Conservation (phyloP, 352 stramenopile genomes). For the Globisporangium takayamanum region DNA sequence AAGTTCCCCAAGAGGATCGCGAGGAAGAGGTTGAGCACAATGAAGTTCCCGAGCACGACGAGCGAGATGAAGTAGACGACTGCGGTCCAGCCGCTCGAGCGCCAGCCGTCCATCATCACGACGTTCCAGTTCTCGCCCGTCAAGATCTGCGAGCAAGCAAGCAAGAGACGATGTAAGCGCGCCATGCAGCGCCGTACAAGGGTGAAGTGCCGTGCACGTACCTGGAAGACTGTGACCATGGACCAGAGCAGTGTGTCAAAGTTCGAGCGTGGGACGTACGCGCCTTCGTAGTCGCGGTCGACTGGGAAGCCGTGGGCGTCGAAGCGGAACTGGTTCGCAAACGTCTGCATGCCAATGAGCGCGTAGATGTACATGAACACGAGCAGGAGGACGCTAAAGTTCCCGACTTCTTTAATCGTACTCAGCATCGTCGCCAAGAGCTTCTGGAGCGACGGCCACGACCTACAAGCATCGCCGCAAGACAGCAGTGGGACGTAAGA, state of each 20-base stretch:
- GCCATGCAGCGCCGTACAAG: not conserved
- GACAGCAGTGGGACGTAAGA: not conserved
- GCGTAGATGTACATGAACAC: conserved; percentile 94
- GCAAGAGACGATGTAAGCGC: not conserved
- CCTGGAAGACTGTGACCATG: conserved; percentile 66
- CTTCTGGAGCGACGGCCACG: conserved; percentile 89
- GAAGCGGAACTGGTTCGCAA: conserved; percentile 90
- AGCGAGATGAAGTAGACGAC: conserved; percentile 81
- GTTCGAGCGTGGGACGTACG: conserved; percentile 46
- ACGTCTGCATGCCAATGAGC: conserved; percentile 90
- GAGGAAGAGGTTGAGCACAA: conserved; percentile 90
- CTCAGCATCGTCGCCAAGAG: conserved; percentile 87
- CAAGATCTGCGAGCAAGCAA: conserved; percentile 55
- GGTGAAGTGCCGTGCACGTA: conserved; percentile 2
- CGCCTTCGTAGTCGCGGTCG: conserved; percentile 18
- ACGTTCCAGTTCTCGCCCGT: conserved; percentile 91
- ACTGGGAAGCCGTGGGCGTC: conserved; percentile 53
- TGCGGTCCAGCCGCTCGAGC: conserved; percentile 45
- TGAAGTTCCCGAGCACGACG: conserved; percentile 85
- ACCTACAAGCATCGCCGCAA: conserved; percentile 31
- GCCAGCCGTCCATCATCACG: conserved; percentile 87
- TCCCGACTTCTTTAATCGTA: conserved; percentile 86
- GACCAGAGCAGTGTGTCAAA: conserved; percentile 71
- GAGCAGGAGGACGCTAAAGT: conserved; percentile 89
- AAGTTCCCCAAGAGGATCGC: conserved; percentile 90